Percentiles rank a stretch among this genome's conserved stretches.
phyloP scores from a whole-genome alignment of 306 rosid species.

The Prinsepia uniflora region DNA sequence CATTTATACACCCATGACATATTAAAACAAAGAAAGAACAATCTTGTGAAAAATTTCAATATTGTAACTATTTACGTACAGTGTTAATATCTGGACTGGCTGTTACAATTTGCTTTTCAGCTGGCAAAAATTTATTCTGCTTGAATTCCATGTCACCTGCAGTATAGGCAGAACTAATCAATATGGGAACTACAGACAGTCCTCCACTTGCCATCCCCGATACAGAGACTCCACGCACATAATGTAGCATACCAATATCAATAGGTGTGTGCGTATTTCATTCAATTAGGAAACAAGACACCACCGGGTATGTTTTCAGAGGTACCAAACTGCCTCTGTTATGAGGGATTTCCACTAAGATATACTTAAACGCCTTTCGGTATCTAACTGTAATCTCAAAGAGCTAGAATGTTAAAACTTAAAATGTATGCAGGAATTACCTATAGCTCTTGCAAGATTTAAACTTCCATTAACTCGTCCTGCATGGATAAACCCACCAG shows the following conservation, averaged over 20 bases:
- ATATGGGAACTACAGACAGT: slow-evolving; percentile 23
- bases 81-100: slow-evolving; percentile 88
- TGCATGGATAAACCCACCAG: slow-evolving; percentile 94
- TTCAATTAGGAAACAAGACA: not conserved
- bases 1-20: slow-evolving; percentile 5
- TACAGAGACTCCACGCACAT: not conserved
- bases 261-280: not conserved
- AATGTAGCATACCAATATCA: not conserved
- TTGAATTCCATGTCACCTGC: slow-evolving; percentile 98
- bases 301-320: not conserved
- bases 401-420: not conserved
- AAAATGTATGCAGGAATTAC: slow-evolving; percentile 31
- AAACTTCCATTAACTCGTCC: slow-evolving; percentile 97
- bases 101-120: slow-evolving; percentile 79
- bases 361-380: not conserved
- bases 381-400: not conserved
- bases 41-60: slow-evolving; percentile 7
- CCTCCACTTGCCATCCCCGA: not conserved
- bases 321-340: no score
- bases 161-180: slow-evolving; percentile 26
- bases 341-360: not conserved
- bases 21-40: not conserved
- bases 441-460: slow-evolving; percentile 98
- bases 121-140: slow-evolving; percentile 78
- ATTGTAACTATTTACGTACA: slow-evolving; percentile 44